Percentiles rank a stretch among this genome's conserved stretches.
Evolutionary conservation across 2,329 filamentous ascomycete genomes (phyloP).

Genomic region (Setomelanomma holmii): DNA sequence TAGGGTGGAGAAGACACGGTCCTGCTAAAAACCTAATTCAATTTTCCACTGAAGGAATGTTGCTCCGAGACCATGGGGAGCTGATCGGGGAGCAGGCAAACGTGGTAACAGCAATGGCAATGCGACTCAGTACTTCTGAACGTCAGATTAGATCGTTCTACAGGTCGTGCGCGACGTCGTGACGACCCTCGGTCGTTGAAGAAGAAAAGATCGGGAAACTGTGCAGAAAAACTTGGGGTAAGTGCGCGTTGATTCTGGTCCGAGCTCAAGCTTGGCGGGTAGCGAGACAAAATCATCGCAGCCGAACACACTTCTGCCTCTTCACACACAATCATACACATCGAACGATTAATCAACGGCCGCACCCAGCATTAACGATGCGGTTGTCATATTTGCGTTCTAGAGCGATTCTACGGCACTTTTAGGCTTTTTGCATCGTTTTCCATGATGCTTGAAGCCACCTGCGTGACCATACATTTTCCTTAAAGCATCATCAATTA

Average conservation of each 20-base stretch:
- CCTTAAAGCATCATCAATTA: too few relatives aligned
- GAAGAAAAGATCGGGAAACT: conserved; percentile 5
- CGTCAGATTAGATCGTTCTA: conserved; percentile 21
- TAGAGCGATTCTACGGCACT: conserved; percentile 44
- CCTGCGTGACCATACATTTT: conserved; percentile 48
- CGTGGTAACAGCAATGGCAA: conserved; percentile 46
- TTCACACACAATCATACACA: conserved; percentile 51
- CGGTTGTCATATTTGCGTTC: conserved; percentile 57
- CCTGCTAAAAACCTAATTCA: conserved; percentile 60
- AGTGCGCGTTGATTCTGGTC: conserved; percentile 9
- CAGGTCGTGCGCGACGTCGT: background rate
- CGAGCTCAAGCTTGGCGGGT: conserved; percentile 24
- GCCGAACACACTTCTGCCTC: conserved; percentile 20
- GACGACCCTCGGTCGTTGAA: conserved; percentile 2
- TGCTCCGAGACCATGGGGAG: conserved; percentile 55
- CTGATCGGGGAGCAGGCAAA: conserved; percentile 59
- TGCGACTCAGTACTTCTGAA: conserved; percentile 14
- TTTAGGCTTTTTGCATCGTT: conserved; percentile 46
- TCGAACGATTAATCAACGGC: conserved; percentile 57
- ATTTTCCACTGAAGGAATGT: conserved; percentile 61
- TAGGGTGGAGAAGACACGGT: conserved; percentile 62
- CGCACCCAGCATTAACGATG: conserved; percentile 44
- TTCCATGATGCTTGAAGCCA: conserved; percentile 45
- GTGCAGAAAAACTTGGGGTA: conserved; percentile 12
- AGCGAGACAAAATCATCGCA: conserved; percentile 24